Percentiles rank a stretch among this genome's conserved stretches.
Conservation (phyloP, 495 filamentous ascomycete genomes). For the Glonium stellatum region DNA sequence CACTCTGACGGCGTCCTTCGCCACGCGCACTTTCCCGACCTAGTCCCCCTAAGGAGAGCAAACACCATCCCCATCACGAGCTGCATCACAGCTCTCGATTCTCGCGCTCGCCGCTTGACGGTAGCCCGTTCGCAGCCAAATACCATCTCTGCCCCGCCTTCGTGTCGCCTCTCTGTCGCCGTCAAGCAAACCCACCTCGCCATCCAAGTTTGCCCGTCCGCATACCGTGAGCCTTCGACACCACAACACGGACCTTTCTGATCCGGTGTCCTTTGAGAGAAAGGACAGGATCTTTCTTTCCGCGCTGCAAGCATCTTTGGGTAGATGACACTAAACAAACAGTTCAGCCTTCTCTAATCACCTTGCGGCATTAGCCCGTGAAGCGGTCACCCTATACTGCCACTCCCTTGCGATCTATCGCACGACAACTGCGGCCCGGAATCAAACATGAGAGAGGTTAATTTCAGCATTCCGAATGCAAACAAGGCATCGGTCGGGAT, state of each 20-base stretch:
- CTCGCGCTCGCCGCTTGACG: background rate
- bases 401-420: slow-evolving; percentile 7
- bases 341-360: slow-evolving; percentile 12
- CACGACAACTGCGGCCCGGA: background rate
- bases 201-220: slow-evolving; percentile 13
- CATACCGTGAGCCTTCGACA: slow-evolving; percentile 9
- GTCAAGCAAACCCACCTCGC: slow-evolving; percentile 11
- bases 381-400: background rate
- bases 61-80: slow-evolving; percentile 19
- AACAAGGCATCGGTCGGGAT: slow-evolving; percentile 99
- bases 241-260: slow-evolving; percentile 6
- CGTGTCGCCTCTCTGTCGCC: slow-evolving; percentile 3
- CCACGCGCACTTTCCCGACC: slow-evolving; percentile 26
- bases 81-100: background rate
- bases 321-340: slow-evolving; percentile 4
- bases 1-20: slow-evolving; percentile 14
- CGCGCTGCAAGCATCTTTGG: slow-evolving; percentile 7
- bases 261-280: slow-evolving; percentile 2
- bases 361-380: slow-evolving; percentile 26
- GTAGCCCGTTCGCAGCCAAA: background rate
- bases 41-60: slow-evolving; percentile 22
- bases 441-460: slow-evolving; percentile 88
- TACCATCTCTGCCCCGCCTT: slow-evolving; percentile 4
- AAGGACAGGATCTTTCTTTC: slow-evolving; percentile 8
- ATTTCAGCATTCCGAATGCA: slow-evolving; percentile 98